Conservation (phyloP, 1,284 basidiomycete genomes). For the Leccinum solheimii region DNA sequence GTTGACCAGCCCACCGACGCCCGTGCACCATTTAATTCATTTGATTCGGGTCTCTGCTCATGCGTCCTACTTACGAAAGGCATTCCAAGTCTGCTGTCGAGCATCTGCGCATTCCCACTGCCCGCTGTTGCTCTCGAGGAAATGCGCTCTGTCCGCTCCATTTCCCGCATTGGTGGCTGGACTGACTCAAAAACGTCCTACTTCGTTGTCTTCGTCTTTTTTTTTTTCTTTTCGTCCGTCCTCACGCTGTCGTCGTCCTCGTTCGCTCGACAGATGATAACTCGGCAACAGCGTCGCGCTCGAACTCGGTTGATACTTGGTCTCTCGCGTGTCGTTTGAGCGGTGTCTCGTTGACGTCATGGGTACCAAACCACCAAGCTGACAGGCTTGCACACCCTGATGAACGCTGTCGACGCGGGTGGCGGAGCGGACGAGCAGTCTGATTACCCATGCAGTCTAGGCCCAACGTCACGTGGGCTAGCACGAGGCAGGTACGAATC, state of each 20-base stretch:
- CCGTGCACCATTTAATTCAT: too few species aligned
- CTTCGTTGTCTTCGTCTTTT: too few species aligned
- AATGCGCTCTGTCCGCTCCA: constrained; percentile 68
- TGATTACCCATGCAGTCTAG: neutral
- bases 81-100: too few species aligned
- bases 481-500: neutral
- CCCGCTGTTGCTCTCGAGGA: constrained; percentile 43
- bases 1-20: too few species aligned
- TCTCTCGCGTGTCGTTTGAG: neutral
- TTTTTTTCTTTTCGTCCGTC: too few species aligned
- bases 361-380: neutral
- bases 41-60: too few species aligned
- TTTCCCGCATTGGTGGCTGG: constrained; percentile 72
- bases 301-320: neutral
- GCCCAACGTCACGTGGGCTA: neutral
- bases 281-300: neutral
- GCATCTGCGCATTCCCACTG: too few species aligned
- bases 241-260: neutral
- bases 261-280: neutral
- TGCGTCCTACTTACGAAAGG: too few species aligned
- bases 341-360: too few species aligned
- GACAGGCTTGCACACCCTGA: neutral
- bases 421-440: neutral
- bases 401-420: neutral
- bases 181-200: constrained; percentile 44